These are phyloP conservation scores for Coleophoma eucalyptorum DNA, from an alignment of 2,329 filamentous ascomycete genomes.

Conservation along the genomic window DNA sequence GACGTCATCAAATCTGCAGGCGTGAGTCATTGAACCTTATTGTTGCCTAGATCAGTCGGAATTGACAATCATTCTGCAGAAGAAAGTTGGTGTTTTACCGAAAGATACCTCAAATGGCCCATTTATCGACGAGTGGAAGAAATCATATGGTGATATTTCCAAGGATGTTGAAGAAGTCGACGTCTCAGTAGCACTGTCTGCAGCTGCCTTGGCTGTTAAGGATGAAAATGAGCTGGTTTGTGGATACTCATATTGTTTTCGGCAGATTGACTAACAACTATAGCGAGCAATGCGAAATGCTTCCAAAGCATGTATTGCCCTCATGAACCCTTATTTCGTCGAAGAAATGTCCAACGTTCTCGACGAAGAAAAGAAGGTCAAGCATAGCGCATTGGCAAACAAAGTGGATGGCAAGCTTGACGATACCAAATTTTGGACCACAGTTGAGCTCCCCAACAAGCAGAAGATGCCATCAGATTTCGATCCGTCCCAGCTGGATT, in stretches of 20 bases:
- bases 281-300: conserved; percentile 88
- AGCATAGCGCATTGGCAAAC: conserved; percentile 79
- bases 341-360: conserved; percentile 97
- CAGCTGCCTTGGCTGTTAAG: conserved; percentile 83
- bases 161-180: conserved; percentile 90
- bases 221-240: conserved; percentile 83
- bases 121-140: conserved; percentile 96
- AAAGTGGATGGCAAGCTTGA: conserved; percentile 91
- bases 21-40: conserved; percentile 48
- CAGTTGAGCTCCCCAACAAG: conserved; percentile 63
- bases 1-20: conserved; percentile 86
- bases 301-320: conserved; percentile 86
- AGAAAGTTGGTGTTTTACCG: conserved; percentile 82
- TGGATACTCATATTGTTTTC: conserved; percentile 2
- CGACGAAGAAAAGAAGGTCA: conserved; percentile 95
- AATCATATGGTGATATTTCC: conserved; percentile 69
- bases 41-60: neutral
- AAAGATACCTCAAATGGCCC: conserved; percentile 84
- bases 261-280: neutral
- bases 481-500: conserved; percentile 85
- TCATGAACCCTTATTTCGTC: conserved; percentile 95
- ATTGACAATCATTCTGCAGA: conserved; percentile 42
- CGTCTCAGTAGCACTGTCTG: conserved; percentile 76
- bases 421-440: conserved; percentile 90
- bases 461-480: conserved; percentile 82